These are phyloP conservation scores for Rhynchospora breviuscula DNA, from an alignment of 176 grass and related monocot species.

Conservation along the genomic window DNA sequence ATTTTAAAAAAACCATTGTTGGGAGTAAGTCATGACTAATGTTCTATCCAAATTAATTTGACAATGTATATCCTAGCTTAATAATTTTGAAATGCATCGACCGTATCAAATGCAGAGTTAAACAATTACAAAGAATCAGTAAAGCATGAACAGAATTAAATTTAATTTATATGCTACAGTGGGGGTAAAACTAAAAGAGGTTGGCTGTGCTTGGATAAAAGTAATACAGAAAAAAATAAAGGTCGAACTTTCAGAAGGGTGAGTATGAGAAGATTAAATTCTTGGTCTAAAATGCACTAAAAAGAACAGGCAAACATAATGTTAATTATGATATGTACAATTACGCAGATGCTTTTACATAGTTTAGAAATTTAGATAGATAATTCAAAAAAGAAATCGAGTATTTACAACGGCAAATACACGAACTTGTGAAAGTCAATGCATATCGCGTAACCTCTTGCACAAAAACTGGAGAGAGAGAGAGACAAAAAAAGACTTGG, in stretches of 20 bases:
- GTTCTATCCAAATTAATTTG: background rate
- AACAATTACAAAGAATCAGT: background rate
- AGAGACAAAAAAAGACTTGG: background rate
- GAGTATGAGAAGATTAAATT: background rate
- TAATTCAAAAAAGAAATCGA: background rate
- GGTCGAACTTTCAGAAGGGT: background rate
- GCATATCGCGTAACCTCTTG: background rate
- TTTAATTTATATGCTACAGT: background rate
- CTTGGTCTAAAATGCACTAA: background rate
- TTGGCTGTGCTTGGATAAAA: background rate
- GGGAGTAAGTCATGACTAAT: background rate
- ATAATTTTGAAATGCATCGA: background rate
- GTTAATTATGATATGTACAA: background rate
- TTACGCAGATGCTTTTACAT: background rate
- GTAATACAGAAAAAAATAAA: constrained; percentile 7
- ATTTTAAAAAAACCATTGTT: background rate
- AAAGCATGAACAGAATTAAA: background rate
- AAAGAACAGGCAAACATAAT: background rate
- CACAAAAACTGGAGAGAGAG: background rate
- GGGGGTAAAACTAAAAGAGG: background rate
- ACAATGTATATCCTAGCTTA: background rate
- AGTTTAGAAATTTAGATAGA: background rate
- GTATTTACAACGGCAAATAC: background rate
- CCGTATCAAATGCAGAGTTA: background rate
- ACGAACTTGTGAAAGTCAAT: background rate